These are phyloP conservation scores for Mrakiaceae sp. DNA, from an alignment of 1,284 basidiomycete genomes.

Conservation along the genomic window DNA sequence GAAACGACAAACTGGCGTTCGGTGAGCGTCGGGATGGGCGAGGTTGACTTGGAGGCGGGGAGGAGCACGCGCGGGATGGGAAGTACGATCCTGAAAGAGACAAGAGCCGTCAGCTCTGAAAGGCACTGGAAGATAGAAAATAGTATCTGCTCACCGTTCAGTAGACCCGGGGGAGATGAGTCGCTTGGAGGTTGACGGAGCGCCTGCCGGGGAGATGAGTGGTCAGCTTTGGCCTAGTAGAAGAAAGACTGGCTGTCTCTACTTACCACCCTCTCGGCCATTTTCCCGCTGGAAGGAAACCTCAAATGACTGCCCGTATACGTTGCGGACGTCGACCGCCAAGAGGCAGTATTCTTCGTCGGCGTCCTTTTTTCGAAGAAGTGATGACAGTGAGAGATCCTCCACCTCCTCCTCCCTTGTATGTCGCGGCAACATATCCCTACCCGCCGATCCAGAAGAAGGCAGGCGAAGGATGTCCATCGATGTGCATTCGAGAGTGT, in stretches of 20 bases:
- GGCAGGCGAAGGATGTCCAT: constrained; percentile 57
- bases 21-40: constrained; percentile 68
- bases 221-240: no score
- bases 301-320: constrained; percentile 78
- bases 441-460: background rate
- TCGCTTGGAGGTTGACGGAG: constrained; percentile 42
- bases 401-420: no score
- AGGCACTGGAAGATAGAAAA: background rate
- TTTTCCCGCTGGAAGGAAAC: constrained; percentile 59
- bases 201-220: constrained; percentile 32
- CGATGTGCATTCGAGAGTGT: constrained; percentile 71
- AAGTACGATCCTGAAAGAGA: constrained; percentile 51
- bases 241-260: no score
- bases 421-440: no score
- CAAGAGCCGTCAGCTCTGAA: background rate
- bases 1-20: constrained; percentile 83
- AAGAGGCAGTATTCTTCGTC: constrained; percentile 68
- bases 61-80: constrained; percentile 62
- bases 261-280: constrained; percentile 10
- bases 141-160: constrained; percentile 45
- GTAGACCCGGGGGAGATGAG: constrained; percentile 74
- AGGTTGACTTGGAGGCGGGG: constrained; percentile 45
- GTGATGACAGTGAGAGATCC: no score
- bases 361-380: constrained; percentile 35
- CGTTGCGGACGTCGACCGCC: constrained; percentile 74